Evolutionary conservation across 495 filamentous ascomycete species (phyloP).

Genomic region (Trichoderma asperelloides): DNA sequence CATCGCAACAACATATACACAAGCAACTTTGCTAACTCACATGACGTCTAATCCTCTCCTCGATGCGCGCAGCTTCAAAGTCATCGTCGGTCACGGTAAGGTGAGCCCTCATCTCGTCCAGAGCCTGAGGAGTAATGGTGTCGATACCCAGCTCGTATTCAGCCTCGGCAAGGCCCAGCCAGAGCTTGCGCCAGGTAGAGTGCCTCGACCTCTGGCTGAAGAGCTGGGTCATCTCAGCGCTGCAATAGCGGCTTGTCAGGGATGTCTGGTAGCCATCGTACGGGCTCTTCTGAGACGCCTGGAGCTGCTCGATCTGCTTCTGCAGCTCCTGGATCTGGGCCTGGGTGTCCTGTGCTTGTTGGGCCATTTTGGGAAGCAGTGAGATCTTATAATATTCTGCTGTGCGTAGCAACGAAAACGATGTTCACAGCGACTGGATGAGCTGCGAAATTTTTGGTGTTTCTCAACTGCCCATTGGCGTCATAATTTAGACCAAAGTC

Average conservation of each 20-base stretch:
- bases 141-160: slow-evolving; percentile 60
- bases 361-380: too few species aligned
- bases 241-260: slow-evolving; percentile 65
- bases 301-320: slow-evolving; percentile 9
- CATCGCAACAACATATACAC: slow-evolving; percentile 9
- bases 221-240: slow-evolving; percentile 47
- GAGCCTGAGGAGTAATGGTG: slow-evolving; percentile 58
- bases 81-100: slow-evolving; percentile 67
- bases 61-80: slow-evolving; percentile 65
- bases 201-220: slow-evolving; percentile 65
- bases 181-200: slow-evolving; percentile 71
- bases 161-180: slow-evolving; percentile 76
- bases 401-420: too few species aligned
- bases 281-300: not conserved
- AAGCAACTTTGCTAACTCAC: slow-evolving; percentile 27
- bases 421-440: too few species aligned
- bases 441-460: too few species aligned
- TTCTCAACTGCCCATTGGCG: too few species aligned
- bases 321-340: not conserved
- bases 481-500: too few species aligned
- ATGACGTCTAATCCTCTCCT: slow-evolving; percentile 63
- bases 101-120: slow-evolving; percentile 66
- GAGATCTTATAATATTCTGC: too few species aligned
- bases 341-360: too few species aligned
- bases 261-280: slow-evolving; percentile 48